Percentiles rank a stretch among this genome's conserved stretches.
Conservation (phyloP, 345 rosid genomes). For the Brassica rapa region DNA sequence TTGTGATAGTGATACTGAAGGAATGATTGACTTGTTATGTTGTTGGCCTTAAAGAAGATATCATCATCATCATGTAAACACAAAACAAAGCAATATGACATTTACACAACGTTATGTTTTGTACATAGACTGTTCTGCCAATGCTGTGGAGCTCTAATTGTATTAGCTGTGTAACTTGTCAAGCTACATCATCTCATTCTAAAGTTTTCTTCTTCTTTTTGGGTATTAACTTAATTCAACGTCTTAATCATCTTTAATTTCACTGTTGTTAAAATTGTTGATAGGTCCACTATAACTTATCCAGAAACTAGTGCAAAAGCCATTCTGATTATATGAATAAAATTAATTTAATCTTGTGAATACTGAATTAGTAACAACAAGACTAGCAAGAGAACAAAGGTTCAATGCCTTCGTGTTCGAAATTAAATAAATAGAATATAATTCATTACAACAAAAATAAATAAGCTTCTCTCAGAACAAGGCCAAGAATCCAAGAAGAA, state of each 20-base stretch:
- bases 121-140: constrained; percentile 26
- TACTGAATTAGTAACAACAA: constrained; percentile 4
- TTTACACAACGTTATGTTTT: constrained; percentile 35
- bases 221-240: too few species aligned
- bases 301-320: neutral
- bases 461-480: constrained; percentile 20
- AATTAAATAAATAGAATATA: constrained; percentile 29
- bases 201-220: too few species aligned
- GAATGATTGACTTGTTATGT: constrained; percentile 12
- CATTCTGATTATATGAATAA: neutral
- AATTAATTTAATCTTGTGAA: neutral
- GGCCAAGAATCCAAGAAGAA: constrained; percentile 35
- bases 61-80: constrained; percentile 19
- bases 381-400: constrained; percentile 3
- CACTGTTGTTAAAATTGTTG: neutral
- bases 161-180: constrained; percentile 27
- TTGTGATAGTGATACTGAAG: constrained; percentile 3
- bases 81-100: constrained; percentile 32
- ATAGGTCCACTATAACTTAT: neutral
- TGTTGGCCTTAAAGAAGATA: constrained; percentile 17
- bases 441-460: neutral
- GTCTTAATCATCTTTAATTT: too few species aligned
- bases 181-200: neutral
- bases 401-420: neutral
- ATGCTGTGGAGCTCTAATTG: constrained; percentile 23